Evolutionary conservation across 345 rosid species (phyloP), one percentile per base, ranked within the genome.

Genomic region (Jatropha curcas): DNA sequence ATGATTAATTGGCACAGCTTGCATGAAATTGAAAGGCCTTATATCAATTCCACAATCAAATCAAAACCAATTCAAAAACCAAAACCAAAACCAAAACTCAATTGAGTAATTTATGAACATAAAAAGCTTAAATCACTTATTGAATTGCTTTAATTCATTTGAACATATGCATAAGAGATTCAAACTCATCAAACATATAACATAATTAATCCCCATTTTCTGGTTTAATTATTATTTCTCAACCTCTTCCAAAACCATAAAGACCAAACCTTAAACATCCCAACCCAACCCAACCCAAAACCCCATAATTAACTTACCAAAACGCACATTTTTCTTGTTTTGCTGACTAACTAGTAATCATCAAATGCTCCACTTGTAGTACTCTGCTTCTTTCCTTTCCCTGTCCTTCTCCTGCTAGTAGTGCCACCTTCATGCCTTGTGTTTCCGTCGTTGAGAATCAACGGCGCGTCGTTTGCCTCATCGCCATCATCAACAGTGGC

Each of bases 401-500:
- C 76, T 4, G 68, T 73, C 76, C 78, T 83, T 43, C 86, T 82
- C 82, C 77, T 57, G 72, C 75, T 53, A 7, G 58, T 60, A 41
- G 73, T 13, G 51, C 66, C 81, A 41, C 65, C 78, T 0, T 60
- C 77, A 16, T 30, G 77, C 76, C 68, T 75, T 58, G 48, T 24
- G 71, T 81, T 83, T 9, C 80, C 88, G 22, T 87, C 87, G n/a
- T 79, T 67, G 12, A 74, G 85, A 63, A 86, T 86, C 83, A 88
- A 69, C 1, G 88, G 92, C 5, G 84, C 82, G 34, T 84, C 88
- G 72, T 80, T 82, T 0, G 70, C 82, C 20, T 86, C 92, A 39
- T 83, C 92, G 0, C 70, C 81, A 20, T 86, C 92, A 19, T 86
- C 92, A 31, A 51, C 81, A 1, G 92, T 86, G 30, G 84, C 81